A percentile compares a stretch with the other conserved stretches of the same genome.
Conservation (phyloP, 2,329 filamentous ascomycete species). For the Colletotrichum gloeosporioides region DNA sequence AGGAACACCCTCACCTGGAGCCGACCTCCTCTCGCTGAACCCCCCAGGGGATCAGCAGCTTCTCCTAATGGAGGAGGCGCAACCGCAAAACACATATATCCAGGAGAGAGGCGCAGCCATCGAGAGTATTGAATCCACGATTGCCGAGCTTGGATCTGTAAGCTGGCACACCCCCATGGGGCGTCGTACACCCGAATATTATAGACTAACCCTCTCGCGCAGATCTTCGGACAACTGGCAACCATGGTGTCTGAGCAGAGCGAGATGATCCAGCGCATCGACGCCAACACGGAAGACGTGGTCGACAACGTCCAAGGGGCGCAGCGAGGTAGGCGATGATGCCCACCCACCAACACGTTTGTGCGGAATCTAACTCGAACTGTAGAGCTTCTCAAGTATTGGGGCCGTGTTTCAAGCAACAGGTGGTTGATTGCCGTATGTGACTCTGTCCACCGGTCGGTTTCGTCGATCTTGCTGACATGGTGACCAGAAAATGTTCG, state of each 20-base stretch:
- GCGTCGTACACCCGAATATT: conserved; percentile 30
- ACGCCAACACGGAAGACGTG: conserved; percentile 96
- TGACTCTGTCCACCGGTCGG: neutral
- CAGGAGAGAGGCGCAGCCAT: conserved; percentile 94
- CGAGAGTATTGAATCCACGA: conserved; percentile 95
- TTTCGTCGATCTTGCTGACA: neutral
- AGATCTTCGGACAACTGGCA: conserved; percentile 90
- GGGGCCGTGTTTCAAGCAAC: conserved; percentile 92
- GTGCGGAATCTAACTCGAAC: neutral
- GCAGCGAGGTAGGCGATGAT: conserved; percentile 60
- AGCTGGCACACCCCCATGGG: conserved; percentile 23
- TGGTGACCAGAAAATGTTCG: conserved; percentile 64
- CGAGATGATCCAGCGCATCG: conserved; percentile 96
- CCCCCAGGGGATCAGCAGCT: conserved; percentile 87
- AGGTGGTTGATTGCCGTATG: conserved; percentile 81
- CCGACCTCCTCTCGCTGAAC: conserved; percentile 83
- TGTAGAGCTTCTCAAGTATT: conserved; percentile 90
- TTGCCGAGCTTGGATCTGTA: conserved; percentile 78
- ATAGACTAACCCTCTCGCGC: neutral
- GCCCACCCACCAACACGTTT: neutral
- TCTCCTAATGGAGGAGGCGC: conserved; percentile 91
- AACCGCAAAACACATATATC: conserved; percentile 86
- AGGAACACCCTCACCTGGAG: conserved; percentile 68
- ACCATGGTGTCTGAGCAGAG: conserved; percentile 97
- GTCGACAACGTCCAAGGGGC: conserved; percentile 98